Evolutionary conservation across 306 rosid genomes (phyloP), one percentile per base, ranked within the genome.

Genomic region (Dalbergia cultrata): DNA sequence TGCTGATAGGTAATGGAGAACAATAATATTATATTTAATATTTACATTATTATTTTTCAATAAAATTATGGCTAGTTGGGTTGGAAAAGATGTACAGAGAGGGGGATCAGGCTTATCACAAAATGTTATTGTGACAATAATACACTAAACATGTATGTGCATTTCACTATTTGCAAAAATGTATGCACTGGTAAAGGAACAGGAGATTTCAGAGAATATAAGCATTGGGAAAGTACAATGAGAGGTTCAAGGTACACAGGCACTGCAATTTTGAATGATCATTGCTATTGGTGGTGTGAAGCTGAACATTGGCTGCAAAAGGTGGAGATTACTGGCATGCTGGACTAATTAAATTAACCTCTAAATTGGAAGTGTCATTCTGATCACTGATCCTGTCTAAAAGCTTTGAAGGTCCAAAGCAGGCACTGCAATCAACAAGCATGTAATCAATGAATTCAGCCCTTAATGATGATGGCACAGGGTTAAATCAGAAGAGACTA

Each of bases 311-410:
- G 18, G 8, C 57, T 50, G 57, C 57, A 50, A 50, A 50, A 50
- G 57, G 57, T 50, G 57, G 18, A 50, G 18, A 50, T 3, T 50
- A 13, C 34, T 31, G 34, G 22, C n/a, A 44, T 0, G 49, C 18
- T 63, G 50, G 75, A 49, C 5, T 19, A 49, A 11, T 81, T 75
- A 70, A 84, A 93, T 93, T 91, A 78, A 26, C 31, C 7, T 5
- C 7, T 78, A 91, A 79, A 92, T 86, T 79, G 97, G 93, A 81
- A 89, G 93, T 33, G 90, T 83, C 79, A 91, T 72, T 79, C 79
- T 89, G 83, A 91, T 81, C 9, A 76, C 72, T 59, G 92, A 92
- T 7, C 57, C 90, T 92, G 16, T 13, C 16, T 47, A 13, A 6
- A 6, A 35, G 16, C 53, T 47, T 9, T 47, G 53, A 47, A 47